Evolutionary conservation across 768 basidiomycete species (phyloP), one percentile per base, ranked within the genome.

Genomic region (Rossbeevera mucosa): DNA sequence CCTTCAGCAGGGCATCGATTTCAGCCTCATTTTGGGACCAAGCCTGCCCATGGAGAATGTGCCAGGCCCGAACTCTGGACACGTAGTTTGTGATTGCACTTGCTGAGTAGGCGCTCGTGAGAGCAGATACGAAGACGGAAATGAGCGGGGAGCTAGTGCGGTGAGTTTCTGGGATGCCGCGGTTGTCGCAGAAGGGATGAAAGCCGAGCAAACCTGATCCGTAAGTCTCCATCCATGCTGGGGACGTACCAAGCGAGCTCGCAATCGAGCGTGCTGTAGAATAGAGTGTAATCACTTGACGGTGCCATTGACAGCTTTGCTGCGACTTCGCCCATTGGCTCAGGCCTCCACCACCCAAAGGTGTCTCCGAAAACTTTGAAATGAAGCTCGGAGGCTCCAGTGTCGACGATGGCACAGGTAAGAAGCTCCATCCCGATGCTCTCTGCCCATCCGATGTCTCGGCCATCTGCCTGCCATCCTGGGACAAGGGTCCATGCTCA

Each of bases 401-500:
- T 8, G 1, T 2, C 2, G n/a, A 8, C 6, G n/a, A 40, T 12
- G 7, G n/a, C 21, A 4, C 20, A 3, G 1, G 21, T 5, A 5
- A 40, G 38, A 0, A 40, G 3, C 8, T 40, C 20, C 2, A 40
- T 9, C 3, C 18, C 20, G 14, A 40, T 4, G 7, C 38, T 4
- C 12, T 40, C 38, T 0, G 38, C 38, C 38, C 38, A 40, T 0
- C 38, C 9, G 11, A 40, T 40, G 0, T 40, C 8, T 9, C 8
- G 38, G 1, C 38, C n/a, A 5, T 40, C 16, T 0, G 8, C 0
- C 3, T 40, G 14, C 38, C 38, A 40, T 3, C 38, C n/a, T 1
- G 7, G 38, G 8, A 4, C 7, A 11, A 75, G 67, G 0, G 43
- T 9, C 68, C 70, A 74, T 0, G 72, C 71, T 7, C 65, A 21